phyloP scores from a whole-genome alignment of 2,329 filamentous ascomycete species.

The Colletotrichum tofieldiae region DNA sequence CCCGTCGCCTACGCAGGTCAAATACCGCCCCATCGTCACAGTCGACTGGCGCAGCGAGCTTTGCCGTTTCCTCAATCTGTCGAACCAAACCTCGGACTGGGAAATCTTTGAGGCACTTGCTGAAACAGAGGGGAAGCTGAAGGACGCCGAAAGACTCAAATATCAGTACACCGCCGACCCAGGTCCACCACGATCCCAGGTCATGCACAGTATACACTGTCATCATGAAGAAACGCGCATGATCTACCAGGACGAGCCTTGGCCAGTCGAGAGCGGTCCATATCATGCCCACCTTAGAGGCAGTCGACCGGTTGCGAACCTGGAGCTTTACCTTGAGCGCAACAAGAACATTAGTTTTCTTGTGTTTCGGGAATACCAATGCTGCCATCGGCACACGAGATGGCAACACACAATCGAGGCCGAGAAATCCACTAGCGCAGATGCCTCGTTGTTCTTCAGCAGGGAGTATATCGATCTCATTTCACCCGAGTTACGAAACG shows the following conservation, averaged over 20 bases:
- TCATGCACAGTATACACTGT: neutral
- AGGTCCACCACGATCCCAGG: neutral
- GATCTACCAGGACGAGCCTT: neutral
- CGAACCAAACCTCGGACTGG: neutral
- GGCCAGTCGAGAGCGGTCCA: neutral
- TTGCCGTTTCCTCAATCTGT: neutral
- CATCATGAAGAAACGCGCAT: neutral
- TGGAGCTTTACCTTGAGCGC: constrained; percentile 12
- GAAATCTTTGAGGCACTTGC: neutral
- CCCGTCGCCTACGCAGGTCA: neutral
- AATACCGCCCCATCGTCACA: neutral
- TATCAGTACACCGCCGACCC: neutral
- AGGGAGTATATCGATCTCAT: neutral
- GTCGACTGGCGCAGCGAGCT: constrained; percentile 18
- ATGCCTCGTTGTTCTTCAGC: neutral
- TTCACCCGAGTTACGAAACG: neutral
- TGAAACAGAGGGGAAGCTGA: neutral
- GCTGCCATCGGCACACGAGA: neutral
- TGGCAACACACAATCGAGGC: neutral
- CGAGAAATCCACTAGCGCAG: too few species aligned
- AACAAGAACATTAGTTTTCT: constrained; percentile 1
- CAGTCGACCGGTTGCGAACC: neutral
- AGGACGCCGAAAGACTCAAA: neutral
- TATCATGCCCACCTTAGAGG: neutral
- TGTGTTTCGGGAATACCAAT: neutral